Conservation (phyloP, 179 eudicot genomes). For the Beta corolliflora region DNA sequence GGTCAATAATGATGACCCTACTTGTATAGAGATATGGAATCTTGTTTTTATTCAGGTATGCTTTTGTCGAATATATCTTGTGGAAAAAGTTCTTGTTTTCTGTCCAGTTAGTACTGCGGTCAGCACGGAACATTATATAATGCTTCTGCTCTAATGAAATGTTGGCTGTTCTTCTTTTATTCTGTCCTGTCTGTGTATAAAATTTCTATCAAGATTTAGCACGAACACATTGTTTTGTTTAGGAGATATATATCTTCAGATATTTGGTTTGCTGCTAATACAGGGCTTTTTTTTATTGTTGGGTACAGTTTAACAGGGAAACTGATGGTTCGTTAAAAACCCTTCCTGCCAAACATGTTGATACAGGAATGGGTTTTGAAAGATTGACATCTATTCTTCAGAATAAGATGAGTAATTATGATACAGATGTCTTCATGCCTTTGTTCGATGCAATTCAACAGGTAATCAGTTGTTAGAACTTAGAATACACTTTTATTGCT, state of each 20-base stretch:
- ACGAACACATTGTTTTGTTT: neutral
- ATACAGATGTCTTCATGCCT: constrained; percentile 93
- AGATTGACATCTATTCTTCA: constrained; percentile 97
- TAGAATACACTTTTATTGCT: neutral
- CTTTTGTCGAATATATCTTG: constrained; percentile 2
- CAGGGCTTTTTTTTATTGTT: constrained; percentile 16
- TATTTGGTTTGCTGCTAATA: constrained; percentile 15
- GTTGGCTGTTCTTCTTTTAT: neutral
- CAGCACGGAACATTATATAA: too few species aligned
- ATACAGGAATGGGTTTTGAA: constrained; percentile 99
- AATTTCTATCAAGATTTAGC: neutral
- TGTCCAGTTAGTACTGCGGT: neutral
- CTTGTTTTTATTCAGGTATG: constrained; percentile 96
- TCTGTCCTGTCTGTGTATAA: neutral
- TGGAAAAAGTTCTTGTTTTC: neutral
- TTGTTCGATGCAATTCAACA: constrained; percentile 84
- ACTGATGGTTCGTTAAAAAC: constrained; percentile 72
- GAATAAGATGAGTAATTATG: constrained; percentile 95
- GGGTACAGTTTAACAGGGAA: constrained; percentile 86
- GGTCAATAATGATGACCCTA: constrained; percentile 96
- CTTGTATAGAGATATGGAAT: constrained; percentile 98
- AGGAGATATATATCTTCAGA: neutral
- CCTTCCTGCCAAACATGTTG: constrained; percentile 97
- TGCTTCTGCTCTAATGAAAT: neutral
- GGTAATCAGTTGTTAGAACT: constrained; percentile 42